These are phyloP conservation scores for Psidium friedrichsthalianum DNA, from an alignment of 345 rosid species.

Conservation along the genomic window DNA sequence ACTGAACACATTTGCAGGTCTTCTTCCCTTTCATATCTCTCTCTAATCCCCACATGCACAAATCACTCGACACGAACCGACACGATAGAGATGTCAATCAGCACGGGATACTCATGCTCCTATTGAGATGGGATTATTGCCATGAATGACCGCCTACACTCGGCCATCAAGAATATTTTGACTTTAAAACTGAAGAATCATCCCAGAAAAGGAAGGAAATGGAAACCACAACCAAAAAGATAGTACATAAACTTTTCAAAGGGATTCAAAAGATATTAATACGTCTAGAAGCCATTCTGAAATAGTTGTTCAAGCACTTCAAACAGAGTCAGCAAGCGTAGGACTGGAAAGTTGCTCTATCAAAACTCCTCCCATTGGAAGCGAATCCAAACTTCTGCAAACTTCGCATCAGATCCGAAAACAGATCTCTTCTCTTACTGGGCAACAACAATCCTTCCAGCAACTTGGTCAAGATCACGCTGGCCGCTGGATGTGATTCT, in stretches of 20 bases:
- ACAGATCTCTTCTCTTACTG: constrained; percentile 1
- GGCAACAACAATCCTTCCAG: constrained; percentile 32
- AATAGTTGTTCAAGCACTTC: neutral
- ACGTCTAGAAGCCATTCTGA: neutral
- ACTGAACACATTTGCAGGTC: too few relatives aligned
- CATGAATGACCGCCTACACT: neutral
- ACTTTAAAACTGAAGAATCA: neutral
- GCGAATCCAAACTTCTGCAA: neutral
- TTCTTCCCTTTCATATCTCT: too few relatives aligned
- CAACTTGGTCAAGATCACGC: constrained; percentile 48
- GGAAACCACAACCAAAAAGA: neutral
- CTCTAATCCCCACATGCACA: too few relatives aligned
- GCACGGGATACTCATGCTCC: too few relatives aligned
- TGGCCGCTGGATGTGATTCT: constrained; percentile 37
- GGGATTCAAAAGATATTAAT: neutral
- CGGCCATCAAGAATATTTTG: neutral
- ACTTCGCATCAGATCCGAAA: neutral
- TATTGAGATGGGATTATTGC: too few relatives aligned
- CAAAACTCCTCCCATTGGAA: neutral
- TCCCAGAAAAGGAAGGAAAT: neutral
- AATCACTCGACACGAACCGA: too few relatives aligned
- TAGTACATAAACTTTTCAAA: neutral
- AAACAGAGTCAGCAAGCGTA: neutral
- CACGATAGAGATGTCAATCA: too few relatives aligned
- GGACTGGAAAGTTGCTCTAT: neutral